Base-by-base conservation (phyloP, 1,284 basidiomycete species). In the Acaromyces ingoldii region DNA sequence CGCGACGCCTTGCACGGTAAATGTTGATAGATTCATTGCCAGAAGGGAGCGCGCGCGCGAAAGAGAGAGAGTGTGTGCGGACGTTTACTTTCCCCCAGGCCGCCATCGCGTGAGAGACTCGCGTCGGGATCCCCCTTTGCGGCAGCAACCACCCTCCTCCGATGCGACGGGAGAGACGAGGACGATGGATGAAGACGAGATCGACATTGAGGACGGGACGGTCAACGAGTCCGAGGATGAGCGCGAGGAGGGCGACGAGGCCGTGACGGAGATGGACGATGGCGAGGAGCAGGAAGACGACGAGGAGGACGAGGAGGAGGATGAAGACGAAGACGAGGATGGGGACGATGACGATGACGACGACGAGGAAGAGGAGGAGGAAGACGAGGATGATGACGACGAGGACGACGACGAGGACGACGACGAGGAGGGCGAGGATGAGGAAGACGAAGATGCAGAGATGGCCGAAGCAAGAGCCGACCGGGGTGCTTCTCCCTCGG, bases 331-430 rank as follows among this genome's bases (percentile, higher is more conserved):
- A 7, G 56, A 39, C 15, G 51, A 49, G 21, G 51, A 24, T 1
- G 38, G 40, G 13, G 48, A 49, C 29, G 21, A 26, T 6, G 34
- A 15, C 9, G 36, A 31, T 24, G 50, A 13, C 17, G 22, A 33
- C 13, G 24, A 5, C 50, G 17, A 11, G 22, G 62, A 67, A 26
- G 55, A 58, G n/a, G 62, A 60, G 28, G 57, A 56, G 1, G 34
- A 30, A 22, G 56, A 62, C 41, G 50, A 54, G 34, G 51, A 60
- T 25, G 55, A 52, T 17, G 51, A 58, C 17, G 49, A 55, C 21
- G 58, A 58, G 11, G 44, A 51, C n/a, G 58, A 55, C 29, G 48
- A 51, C 30, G 55, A 62, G 24, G 57, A 55, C 15, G 46, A 57
- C 11, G 55, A 60, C 21, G 43, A 15, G 25, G 53, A 50, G 17